Base-by-base conservation (phyloP, 176 grass and related monocot species). In the Oryza punctata region DNA sequence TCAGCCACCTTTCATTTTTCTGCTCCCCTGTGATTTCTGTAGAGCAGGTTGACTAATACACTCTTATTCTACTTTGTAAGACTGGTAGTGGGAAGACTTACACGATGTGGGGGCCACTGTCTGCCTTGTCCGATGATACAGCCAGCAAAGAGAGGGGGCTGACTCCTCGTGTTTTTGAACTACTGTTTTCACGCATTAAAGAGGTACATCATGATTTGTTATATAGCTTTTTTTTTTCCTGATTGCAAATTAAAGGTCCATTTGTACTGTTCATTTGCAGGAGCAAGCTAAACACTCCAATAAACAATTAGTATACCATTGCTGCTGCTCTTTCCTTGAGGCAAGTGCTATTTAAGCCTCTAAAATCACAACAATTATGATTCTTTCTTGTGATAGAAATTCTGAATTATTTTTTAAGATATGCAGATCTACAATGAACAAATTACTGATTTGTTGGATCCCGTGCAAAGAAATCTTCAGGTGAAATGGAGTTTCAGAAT, bases 391-490 rank as follows among this genome's bases (percentile, higher is more conserved):
- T 28, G 23, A 44, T 49, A 25, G 24, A 47, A 46, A 37, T 66
- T 3, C 7, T n/a, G 47, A 75, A 7, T 54, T 52, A 29, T 32
- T 9, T 75, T 27, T 77, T 68, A 18, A 23, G 7, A 7, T 26
- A 29, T 87, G 76, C 84, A 93, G 91, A 93, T 93, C 29, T 93
- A 93, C 70, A 93, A 93, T 89, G 91, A 93, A 66, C 91, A 93
- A 87, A 93, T 93, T 70, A 89, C 91, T 40, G 91, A 93, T 77
- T 89, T 93, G 59, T 83, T 93, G 80, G 87, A 93, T 28, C 87
- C 91, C 23, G 33, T 76, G 8, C 91, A 81, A 70, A 89, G 70
- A 75, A 87, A 84, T 38, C 91, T 93, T 81, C 91, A 89, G 84
- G 91, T 93, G 43, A 59, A 81, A 44, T 29, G 26, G 37, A 80